Base-by-base conservation (phyloP, 306 rosid genomes). In the Lathyrus tuberosus region DNA sequence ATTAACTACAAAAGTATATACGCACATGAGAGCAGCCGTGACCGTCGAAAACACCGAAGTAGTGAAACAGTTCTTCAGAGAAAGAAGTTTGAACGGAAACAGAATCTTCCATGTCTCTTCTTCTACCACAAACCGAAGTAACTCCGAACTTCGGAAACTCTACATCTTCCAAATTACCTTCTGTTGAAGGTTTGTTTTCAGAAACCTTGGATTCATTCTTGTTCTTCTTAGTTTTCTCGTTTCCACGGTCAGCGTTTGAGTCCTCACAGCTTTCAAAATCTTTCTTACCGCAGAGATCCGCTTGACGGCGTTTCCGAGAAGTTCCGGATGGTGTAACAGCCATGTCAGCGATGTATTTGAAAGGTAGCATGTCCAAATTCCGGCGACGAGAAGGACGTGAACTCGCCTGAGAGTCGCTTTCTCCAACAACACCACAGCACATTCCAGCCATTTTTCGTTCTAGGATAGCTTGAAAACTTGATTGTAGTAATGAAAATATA, bases 21-120 rank as follows among this genome's bases (percentile, higher is more conserved):
- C 79, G 42, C 1, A 70, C 76, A 72, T 94, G 99, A 65, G 99
- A 91, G 89, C 99, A 94, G 16, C 97, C 97, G 52, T 94, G 99
- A 65, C 99, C 99, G 76, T 94, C 99, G 78, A 82, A 94, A n/a
- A 94, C 92, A 0, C 92, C 99, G n/a, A 79, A 91, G 74, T 75
- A 91, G 58, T 94, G 91, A 4, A 72, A 57, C 0, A 37, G 63
- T 5, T 70, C 59, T 0, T 18, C 9, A 9, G 52, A 49, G 49
- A 75, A 84, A 2, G 40, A 74, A 4, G 91, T 89, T 8, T 48
- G 85, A 24, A 87, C 80, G 0, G 92, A 87, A 43, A 91, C 95
- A 0, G 91, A 81, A 43, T 94, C 99, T 41, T 94, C 99, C 99
- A 94, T 94, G 15, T 94, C 99, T 40, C 97, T 76, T 49, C 97